Evolutionary conservation across 768 basidiomycete species (phyloP).

Genomic region (Tulasnella calospora): DNA sequence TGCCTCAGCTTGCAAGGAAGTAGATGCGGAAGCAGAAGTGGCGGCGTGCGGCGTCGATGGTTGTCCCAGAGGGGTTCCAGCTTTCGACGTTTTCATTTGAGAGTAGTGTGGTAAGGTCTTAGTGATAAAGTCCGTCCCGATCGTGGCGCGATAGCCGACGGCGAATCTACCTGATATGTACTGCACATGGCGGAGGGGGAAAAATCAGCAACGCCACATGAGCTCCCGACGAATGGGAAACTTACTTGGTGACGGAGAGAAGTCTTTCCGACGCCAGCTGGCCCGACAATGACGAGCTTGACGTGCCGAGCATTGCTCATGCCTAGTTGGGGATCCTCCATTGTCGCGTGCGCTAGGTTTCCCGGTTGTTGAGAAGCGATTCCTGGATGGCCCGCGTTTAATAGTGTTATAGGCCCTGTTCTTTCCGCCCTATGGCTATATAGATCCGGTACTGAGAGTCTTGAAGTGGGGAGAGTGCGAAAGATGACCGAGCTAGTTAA

Average conservation of each 20-base stretch:
- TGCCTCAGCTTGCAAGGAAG: neutral
- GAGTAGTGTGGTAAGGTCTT: slow-evolving; percentile 63
- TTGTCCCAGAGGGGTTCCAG: neutral
- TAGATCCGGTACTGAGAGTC: neutral
- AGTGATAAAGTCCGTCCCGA: slow-evolving; percentile 83
- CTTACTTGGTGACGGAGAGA: slow-evolving; percentile 31
- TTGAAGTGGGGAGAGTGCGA: neutral
- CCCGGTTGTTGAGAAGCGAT: neutral
- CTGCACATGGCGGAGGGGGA: slow-evolving; percentile 36
- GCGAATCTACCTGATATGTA: slow-evolving; percentile 75
- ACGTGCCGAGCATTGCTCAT: slow-evolving; percentile 34
- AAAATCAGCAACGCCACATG: neutral
- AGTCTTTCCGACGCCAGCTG: slow-evolving; percentile 70
- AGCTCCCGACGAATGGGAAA: neutral
- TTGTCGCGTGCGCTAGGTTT: slow-evolving; percentile 1
- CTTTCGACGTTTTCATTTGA: slow-evolving; percentile 28
- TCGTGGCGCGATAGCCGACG: slow-evolving; percentile 73
- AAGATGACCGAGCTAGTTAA: neutral
- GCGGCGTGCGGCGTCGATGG: neutral
- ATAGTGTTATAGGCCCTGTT: neutral
- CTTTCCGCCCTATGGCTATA: neutral
- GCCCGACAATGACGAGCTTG: slow-evolving; percentile 77
- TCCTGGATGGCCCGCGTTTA: neutral
- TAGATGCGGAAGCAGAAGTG: neutral
- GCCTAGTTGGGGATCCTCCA: neutral